Percentiles rank a stretch among this genome's conserved stretches.
phyloP scores from a whole-genome alignment of 2,329 filamentous ascomycete species.

The Aspergillus caelatus region DNA sequence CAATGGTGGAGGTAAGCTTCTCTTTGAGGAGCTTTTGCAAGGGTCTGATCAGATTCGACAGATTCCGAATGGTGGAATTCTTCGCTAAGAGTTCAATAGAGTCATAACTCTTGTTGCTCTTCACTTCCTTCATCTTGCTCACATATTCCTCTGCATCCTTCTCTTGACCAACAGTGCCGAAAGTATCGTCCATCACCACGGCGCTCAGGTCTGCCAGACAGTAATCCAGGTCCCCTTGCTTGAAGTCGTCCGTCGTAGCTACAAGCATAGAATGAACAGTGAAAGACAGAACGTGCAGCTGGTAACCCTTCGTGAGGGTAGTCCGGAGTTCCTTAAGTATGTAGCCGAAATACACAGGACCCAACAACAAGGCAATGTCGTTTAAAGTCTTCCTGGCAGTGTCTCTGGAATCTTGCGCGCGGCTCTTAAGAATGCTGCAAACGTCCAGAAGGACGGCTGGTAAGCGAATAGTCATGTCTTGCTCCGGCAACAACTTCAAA shows the following conservation, averaged over 20 bases:
- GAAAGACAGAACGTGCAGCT: slow-evolving; percentile 92
- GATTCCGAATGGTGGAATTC: slow-evolving; percentile 72
- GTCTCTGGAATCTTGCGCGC: slow-evolving; percentile 84
- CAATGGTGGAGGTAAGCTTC: slow-evolving; percentile 78
- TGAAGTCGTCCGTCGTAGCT: slow-evolving; percentile 69
- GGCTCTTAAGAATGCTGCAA: slow-evolving; percentile 87
- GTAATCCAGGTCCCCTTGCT: slow-evolving; percentile 85
- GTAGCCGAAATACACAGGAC: slow-evolving; percentile 83
- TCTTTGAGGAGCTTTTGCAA: slow-evolving; percentile 78
- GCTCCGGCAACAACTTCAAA: slow-evolving; percentile 74
- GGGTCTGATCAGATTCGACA: slow-evolving; percentile 76
- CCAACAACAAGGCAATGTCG: slow-evolving; percentile 79
- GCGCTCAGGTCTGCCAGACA: slow-evolving; percentile 76
- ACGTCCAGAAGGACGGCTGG: slow-evolving; percentile 88
- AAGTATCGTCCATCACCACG: slow-evolving; percentile 96
- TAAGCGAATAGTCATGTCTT: slow-evolving; percentile 72
- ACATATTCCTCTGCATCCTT: slow-evolving; percentile 97
- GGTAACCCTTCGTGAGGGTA: slow-evolving; percentile 82
- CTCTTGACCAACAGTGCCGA: slow-evolving; percentile 87
- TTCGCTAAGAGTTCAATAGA: slow-evolving; percentile 92
- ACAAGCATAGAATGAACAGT: slow-evolving; percentile 92
- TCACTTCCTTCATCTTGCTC: slow-evolving; percentile 95
- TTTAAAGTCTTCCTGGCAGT: slow-evolving; percentile 86
- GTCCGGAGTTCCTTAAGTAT: slow-evolving; percentile 88
- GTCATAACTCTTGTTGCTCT: slow-evolving; percentile 96